phyloP scores from a whole-genome alignment of 2,329 filamentous ascomycete genomes.

The Cladosporium sp. region DNA sequence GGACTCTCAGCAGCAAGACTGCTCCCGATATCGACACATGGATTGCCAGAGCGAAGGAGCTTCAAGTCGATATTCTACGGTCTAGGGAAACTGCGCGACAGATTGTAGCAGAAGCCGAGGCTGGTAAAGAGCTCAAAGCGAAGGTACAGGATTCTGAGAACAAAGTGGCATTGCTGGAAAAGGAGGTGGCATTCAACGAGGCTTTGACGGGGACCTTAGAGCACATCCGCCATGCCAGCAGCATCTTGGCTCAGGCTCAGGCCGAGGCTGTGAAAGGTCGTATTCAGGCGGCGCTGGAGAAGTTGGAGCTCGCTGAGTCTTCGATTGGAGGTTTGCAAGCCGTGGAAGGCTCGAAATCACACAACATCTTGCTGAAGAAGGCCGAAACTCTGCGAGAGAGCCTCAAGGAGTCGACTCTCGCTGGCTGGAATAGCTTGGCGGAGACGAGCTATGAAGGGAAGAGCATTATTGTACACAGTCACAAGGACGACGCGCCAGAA shows the following conservation, averaged over 20 bases:
- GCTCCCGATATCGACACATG: slow-evolving; percentile 78
- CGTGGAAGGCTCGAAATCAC: slow-evolving; percentile 3
- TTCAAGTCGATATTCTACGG: slow-evolving; percentile 79
- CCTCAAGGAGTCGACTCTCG: slow-evolving; percentile 62
- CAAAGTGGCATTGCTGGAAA: slow-evolving; percentile 54
- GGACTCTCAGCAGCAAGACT: slow-evolving; percentile 68
- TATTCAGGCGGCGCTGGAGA: slow-evolving; percentile 45
- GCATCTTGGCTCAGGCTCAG: slow-evolving; percentile 45
- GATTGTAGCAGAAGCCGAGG: slow-evolving; percentile 74
- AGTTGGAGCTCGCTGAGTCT: slow-evolving; percentile 46
- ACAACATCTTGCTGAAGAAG: slow-evolving; percentile 44
- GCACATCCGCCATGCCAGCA: slow-evolving; percentile 48
- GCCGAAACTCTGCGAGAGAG: slow-evolving; percentile 62
- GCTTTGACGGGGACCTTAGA: slow-evolving; percentile 48
- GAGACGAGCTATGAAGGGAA: slow-evolving; percentile 54
- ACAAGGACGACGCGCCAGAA: slow-evolving; percentile 37
- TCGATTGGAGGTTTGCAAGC: slow-evolving; percentile 56
- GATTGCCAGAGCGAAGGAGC: slow-evolving; percentile 76
- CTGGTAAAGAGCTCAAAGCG: slow-evolving; percentile 58
- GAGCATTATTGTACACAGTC: slow-evolving; percentile 51
- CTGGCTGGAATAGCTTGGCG: slow-evolving; percentile 68
- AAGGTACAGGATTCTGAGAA: slow-evolving; percentile 58
- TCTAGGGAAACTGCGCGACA: slow-evolving; percentile 75
- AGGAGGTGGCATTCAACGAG: slow-evolving; percentile 58
- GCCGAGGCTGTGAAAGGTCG: slow-evolving; percentile 41